Conservation (phyloP, 2,329 filamentous ascomycete species). For the Chrysosporium keratinophilum region DNA sequence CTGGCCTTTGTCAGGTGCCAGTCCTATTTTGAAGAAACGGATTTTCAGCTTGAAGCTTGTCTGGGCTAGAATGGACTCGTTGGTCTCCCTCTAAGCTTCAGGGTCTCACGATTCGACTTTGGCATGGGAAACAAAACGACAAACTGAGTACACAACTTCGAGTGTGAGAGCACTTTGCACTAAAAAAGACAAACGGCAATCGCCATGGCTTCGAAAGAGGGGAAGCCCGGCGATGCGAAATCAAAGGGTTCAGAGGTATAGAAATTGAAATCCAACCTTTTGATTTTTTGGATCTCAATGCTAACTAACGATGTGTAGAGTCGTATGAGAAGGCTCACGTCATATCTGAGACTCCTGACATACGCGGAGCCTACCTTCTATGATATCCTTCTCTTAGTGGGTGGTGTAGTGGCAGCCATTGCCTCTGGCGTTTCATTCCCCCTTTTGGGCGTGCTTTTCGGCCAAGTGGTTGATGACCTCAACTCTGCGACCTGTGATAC, state of each 20-base stretch:
- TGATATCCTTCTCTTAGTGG: conserved; percentile 17
- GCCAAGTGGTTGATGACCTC: conserved; percentile 25
- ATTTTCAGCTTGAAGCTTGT: neutral
- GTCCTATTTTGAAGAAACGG: too few species aligned
- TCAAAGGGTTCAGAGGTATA: conserved; percentile 5
- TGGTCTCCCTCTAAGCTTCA: too few species aligned
- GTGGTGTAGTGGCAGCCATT: conserved; percentile 22
- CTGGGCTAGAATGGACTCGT: neutral
- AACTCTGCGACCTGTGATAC: conserved; percentile 21
- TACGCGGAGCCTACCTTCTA: conserved; percentile 16
- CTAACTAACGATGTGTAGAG: neutral
- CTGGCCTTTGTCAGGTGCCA: neutral
- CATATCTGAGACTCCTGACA: conserved; percentile 15
- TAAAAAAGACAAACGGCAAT: neutral
- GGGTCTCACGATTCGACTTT: neutral
- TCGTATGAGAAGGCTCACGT: conserved; percentile 5
- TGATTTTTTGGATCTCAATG: neutral
- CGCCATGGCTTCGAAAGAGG: neutral
- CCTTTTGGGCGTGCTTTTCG: conserved; percentile 25
- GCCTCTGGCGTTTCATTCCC: conserved; percentile 26
- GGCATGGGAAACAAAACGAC: neutral
- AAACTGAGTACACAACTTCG: neutral
- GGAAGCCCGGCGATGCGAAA: neutral
- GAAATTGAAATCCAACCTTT: neutral
- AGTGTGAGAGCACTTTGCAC: neutral